Conservation (phyloP, 768 basidiomycete genomes). For the Russula sp. region DNA sequence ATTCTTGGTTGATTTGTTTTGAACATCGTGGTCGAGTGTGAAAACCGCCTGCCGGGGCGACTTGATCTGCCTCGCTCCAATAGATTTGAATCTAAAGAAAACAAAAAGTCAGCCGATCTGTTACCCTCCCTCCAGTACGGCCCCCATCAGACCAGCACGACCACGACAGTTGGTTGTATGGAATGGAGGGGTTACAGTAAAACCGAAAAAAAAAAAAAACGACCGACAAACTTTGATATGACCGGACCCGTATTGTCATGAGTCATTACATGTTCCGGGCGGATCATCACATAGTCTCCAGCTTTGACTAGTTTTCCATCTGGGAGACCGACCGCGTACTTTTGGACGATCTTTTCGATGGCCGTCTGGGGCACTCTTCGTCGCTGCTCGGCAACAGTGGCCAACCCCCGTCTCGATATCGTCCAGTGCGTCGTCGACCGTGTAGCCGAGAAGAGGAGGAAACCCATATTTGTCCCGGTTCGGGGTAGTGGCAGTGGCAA, state of each 20-base stretch:
- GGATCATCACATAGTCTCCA: slow-evolving; percentile 99
- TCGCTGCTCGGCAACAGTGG: slow-evolving; percentile 33
- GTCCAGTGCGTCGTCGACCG: slow-evolving; percentile 2
- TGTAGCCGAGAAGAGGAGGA: slow-evolving; percentile 1
- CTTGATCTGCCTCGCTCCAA: slow-evolving; percentile 82
- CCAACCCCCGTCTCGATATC: slow-evolving; percentile 16
- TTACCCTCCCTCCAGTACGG: neutral
- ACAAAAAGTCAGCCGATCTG: neutral
- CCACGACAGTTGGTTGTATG: neutral
- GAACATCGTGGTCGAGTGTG: slow-evolving; percentile 97
- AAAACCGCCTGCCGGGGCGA: slow-evolving; percentile 87
- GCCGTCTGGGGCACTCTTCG: slow-evolving; percentile 69
- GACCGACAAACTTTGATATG: slow-evolving; percentile 81
- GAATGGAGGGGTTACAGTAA: neutral
- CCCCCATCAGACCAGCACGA: slow-evolving; percentile 9
- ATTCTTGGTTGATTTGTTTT: slow-evolving; percentile 90
- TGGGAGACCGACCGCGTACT: slow-evolving; percentile 89
- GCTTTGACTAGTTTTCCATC: slow-evolving; percentile 77
- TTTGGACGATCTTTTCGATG: slow-evolving; percentile 97
- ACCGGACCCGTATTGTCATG: slow-evolving; percentile 99
- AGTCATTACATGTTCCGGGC: slow-evolving; percentile 97
- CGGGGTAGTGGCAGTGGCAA: neutral
- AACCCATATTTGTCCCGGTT: slow-evolving; percentile 14
- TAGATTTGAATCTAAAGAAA: slow-evolving; percentile 72
- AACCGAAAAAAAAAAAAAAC: too few relatives aligned